Conservation (phyloP, 306 rosid genomes). For the Biancaea sappan region DNA sequence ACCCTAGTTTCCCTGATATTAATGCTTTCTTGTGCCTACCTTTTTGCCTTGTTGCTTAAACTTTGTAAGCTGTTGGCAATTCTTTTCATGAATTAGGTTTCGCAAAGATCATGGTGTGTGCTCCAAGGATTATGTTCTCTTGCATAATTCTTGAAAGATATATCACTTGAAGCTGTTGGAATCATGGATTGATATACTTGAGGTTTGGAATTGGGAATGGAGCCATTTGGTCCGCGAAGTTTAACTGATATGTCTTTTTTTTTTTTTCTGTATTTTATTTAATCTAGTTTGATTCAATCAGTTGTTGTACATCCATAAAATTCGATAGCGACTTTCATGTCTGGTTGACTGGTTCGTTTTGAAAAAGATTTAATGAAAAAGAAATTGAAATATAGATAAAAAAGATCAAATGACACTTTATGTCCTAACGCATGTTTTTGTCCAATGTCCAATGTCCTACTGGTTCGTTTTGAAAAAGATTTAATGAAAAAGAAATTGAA, state of each 20-base stretch:
- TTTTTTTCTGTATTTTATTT: constrained; percentile 39
- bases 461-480: too few relatives aligned
- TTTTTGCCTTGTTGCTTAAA: constrained; percentile 22
- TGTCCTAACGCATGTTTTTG: too few relatives aligned
- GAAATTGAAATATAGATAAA: too few relatives aligned
- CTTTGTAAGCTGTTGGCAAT: constrained; percentile 16
- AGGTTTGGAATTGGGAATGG: constrained; percentile 54
- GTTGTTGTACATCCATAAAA: constrained; percentile 50
- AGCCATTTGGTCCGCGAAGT: constrained; percentile 59
- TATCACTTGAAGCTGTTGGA: constrained; percentile 42
- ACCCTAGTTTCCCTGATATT: background rate
- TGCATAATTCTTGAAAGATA: constrained; percentile 22
- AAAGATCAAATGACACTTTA: too few relatives aligned
- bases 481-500: too few relatives aligned
- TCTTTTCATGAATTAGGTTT: constrained; percentile 42
- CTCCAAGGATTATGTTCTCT: constrained; percentile 33
- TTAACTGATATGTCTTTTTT: constrained; percentile 38
- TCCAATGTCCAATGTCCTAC: too few relatives aligned
- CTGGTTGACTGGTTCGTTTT: too few relatives aligned
- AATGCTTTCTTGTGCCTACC: constrained; percentile 3
- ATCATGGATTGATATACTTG: constrained; percentile 37
- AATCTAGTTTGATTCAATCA: constrained; percentile 45
- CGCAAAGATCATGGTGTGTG: constrained; percentile 38
- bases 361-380: too few relatives aligned
- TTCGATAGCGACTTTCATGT: constrained; percentile 38